Conservation (phyloP, 306 rosid species). For the Cucumis melo region DNA sequence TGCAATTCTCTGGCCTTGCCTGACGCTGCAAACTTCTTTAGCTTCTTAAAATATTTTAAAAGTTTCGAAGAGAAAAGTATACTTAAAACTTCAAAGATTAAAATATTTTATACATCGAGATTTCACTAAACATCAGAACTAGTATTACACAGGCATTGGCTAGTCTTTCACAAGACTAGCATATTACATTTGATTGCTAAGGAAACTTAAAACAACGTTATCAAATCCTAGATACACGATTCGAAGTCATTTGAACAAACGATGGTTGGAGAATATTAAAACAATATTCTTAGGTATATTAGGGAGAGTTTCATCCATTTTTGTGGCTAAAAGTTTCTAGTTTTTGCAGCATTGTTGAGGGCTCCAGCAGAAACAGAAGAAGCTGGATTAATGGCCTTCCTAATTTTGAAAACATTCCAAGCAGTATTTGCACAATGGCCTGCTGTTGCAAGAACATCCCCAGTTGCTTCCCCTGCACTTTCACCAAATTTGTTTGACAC, state of each 20-base stretch:
- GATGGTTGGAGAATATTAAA: not conserved
- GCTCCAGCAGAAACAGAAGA: slow-evolving; percentile 49
- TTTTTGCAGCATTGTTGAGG: slow-evolving; percentile 38
- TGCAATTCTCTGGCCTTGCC: too few species aligned
- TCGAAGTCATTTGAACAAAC: not conserved
- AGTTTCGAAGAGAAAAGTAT: too few species aligned
- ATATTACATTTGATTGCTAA: too few species aligned
- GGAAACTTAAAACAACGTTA: too few species aligned
- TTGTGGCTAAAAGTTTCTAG: not conserved
- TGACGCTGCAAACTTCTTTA: too few species aligned
- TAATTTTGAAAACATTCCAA: slow-evolving; percentile 72
- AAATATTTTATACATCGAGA: too few species aligned
- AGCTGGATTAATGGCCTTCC: slow-evolving; percentile 78
- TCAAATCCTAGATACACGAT: too few species aligned
- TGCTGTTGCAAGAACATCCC: slow-evolving; percentile 59
- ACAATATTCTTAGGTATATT: not conserved
- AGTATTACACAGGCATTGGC: not conserved
- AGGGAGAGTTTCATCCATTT: not conserved
- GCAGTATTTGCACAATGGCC: slow-evolving; percentile 67
- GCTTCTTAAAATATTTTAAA: too few species aligned
- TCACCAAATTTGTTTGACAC: slow-evolving; percentile 78
- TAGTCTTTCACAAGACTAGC: too few species aligned
- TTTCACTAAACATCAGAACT: too few species aligned
- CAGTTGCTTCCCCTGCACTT: slow-evolving; percentile 76
- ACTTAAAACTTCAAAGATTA: too few species aligned